Base-by-base conservation (phyloP, 2,329 filamentous ascomycete genomes). In the Neocucurbitaria cava region DNA sequence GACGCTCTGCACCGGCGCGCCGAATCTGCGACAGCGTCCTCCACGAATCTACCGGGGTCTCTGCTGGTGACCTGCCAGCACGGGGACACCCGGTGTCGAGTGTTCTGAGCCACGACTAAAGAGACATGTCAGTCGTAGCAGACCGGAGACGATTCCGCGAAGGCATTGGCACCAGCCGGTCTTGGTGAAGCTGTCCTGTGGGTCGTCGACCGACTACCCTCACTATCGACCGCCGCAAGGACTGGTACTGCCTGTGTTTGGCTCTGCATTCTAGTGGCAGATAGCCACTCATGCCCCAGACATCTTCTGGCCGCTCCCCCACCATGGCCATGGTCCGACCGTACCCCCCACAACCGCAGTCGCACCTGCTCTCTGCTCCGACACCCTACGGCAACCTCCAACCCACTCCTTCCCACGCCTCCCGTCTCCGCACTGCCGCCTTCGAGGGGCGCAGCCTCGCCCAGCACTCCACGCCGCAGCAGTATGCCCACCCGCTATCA, bases 131-230 rank as follows among this genome's bases (percentile, higher is more conserved):
- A 72, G 70, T 69, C 60, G 69, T 60, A 69, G 67, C 62, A 71
- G 68, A 66, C 66, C 61, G 64, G 61, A 69, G 69, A 73, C 69
- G 66, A 76, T 67, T 72, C 68, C 74, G 74, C 73, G 74, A 75
- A 76, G 74, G 73, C 74, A 76, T 77, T 74, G 74, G 74, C 71
- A 77, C 72, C 64, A 65, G 71, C 68, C 70, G 64, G 66, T 74
- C 72, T 69, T 67, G 70, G 70, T 75, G 70, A 73, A 69, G 63
- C 65, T 63, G 71, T 68, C 65, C 60, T 60, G 52, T 54, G 51
- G 52, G 51, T 48, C 49, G 44, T 56, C 49, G 20, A 53, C 46
- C 30, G 49, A 44, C 49, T 39, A 40, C 49, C 40, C 52, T 55
- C 49, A 41, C 17, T 43, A 36, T 31, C 46, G 39, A 28, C 47